Base-by-base conservation (phyloP, 768 basidiomycete genomes). In the Paxillus ammoniavirescens region DNA sequence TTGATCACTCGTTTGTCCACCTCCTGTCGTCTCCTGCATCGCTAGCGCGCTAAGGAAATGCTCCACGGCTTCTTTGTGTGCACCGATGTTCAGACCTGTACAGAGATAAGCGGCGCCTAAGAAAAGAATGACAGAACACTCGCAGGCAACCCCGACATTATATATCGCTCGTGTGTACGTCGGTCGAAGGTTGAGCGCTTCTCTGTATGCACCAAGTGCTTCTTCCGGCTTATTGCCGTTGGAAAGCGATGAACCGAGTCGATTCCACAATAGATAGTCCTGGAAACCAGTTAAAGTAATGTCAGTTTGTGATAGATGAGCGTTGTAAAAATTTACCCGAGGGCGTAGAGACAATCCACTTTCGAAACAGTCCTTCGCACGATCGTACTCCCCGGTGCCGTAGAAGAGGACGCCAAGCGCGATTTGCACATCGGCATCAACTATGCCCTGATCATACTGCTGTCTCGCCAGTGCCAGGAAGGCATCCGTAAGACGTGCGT, bases 101-200 rank as follows among this genome's bases (percentile, higher is more conserved):
- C 50, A 36, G 50, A 13, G 23, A 40, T 54, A n/a, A 58, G 46
- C 46, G 38, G 48, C 42, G 42, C 9, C 53, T 45, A 26, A 43
- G 23, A 54, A 49, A 44, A 38, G 38, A 26, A 17, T 14, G 5
- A 48, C 49, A 8, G 42, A 28, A n/a, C 4, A 82, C 91, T 62
- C 64, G 94, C 94, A 99, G 18, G 95, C 94, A 26, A 99, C 97
- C 42, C 95, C 97, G 35, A 99, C 91, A 63, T 99, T 99, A 67
- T 96, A 98, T 21, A 98, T 91, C 9, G 95, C 97, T 10, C 97
- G 86, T 1, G 97, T 98, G 68, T 97, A 99, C 0, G 93, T 95
- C 26, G 97, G 97, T 37, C 93, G 83, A 44, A 98, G 74, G 63
- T 84, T 86, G 23, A 99, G 78, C 0, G 97, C 97, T 67, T 94